Evolutionary conservation across 2,329 filamentous ascomycete species (phyloP), one percentile per base, ranked within the genome.

Genomic region (Cytospora mali): DNA sequence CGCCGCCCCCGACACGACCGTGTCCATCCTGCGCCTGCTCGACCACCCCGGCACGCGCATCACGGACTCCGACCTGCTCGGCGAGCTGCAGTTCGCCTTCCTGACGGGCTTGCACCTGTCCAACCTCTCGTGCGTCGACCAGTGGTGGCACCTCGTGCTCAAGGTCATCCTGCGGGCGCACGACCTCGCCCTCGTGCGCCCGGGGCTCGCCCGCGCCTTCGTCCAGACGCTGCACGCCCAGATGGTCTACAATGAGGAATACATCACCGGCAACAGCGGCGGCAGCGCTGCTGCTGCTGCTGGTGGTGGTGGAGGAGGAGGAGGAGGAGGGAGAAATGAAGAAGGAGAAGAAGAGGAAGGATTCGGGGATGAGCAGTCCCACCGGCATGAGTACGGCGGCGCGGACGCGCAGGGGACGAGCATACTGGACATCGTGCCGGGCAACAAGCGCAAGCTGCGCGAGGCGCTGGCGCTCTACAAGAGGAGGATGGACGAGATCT

Each of bases 11-110:
- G 74, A 85, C 66, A 79, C 84, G 1, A 83, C 80, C 0, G 67
- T 72, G 10, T 80, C 83, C 68, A 74, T 87, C 42, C 64, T 76
- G 13, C 73, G 76, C 7, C 68, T 77, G 5, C 73, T 85, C 18
- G 69, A 75, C 27, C 66, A 70, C 10, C 46, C 69, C 3, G 55
- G 64, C 18, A 66, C 67, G 31, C 57, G 68, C 6, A 27, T 75
- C 11, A 64, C 62, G 0, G 75, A 76, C 33, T 73, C 75, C 1
- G 80, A 84, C 59, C 72, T 88, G 28, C 71, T 85, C 6, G 86
- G 84, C 53, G 86, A 89, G 69, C 71, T 88, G 2, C 86, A 88
- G 67, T 83, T 88, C 70, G 79, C 80, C 49, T 88, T 83, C 68
- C 68, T 88, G 5, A 81, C 81, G 0, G 85, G 85, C 42, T 79